Conservation (phyloP, 192 early-diverging fungal species). For the Anaeromyces robustus region DNA sequence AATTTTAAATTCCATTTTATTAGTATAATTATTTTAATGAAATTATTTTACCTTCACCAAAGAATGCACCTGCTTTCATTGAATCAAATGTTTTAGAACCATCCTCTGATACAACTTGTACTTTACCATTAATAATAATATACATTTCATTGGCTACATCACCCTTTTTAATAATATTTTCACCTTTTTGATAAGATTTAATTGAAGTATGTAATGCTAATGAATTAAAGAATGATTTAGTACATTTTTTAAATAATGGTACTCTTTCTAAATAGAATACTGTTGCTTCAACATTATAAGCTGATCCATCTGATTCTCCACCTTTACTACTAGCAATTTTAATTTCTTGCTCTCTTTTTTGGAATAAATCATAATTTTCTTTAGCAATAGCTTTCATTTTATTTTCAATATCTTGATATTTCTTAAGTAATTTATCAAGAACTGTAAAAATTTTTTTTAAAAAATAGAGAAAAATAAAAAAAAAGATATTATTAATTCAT, state of each 20-base stretch:
- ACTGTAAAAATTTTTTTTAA: no score
- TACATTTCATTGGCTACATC: conserved; percentile 28
- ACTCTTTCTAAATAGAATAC: conserved; percentile 18
- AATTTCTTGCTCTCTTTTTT: conserved; percentile 17
- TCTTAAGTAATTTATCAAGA: conserved; percentile 12
- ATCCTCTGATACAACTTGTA: conserved; percentile 34
- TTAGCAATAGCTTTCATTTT: conserved; percentile 19
- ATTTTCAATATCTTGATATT: conserved; percentile 12
- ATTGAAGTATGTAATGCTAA: conserved; percentile 23
- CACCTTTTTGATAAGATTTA: conserved; percentile 8
- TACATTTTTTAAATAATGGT: conserved; percentile 22
- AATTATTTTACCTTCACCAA: conserved; percentile 19
- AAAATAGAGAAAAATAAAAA: no score
- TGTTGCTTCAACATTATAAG: conserved; percentile 24
- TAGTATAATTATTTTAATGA: no score
- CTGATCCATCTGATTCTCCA: conserved; percentile 2
- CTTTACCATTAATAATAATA: conserved; percentile 27
- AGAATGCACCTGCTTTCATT: conserved; percentile 27
- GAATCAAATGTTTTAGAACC: conserved; percentile 21
- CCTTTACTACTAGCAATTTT: conserved; percentile 6
- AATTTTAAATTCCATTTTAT: no score
- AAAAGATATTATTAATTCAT: no score
- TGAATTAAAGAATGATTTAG: conserved; percentile 18
- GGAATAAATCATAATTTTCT: conserved; percentile 27
- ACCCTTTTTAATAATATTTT: conserved; percentile 26